phyloP scores from a whole-genome alignment of 2,329 filamentous ascomycete genomes.

The Calonectria henricotiae region DNA sequence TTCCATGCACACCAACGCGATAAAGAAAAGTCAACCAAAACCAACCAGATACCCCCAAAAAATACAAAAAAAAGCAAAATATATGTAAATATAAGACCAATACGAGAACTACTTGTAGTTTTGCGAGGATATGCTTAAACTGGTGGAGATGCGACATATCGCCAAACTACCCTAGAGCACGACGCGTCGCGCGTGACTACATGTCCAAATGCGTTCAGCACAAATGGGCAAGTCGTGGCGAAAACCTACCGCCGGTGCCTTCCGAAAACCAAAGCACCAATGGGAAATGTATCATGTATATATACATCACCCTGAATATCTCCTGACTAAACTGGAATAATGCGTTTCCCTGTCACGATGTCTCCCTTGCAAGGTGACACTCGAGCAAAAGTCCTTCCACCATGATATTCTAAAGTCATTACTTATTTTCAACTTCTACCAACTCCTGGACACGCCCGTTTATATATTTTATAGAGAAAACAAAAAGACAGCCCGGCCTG shows the following conservation, averaged over 20 bases:
- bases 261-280: not conserved
- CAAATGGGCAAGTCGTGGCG: not conserved
- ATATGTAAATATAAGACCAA: not conserved
- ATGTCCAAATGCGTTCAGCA: no score
- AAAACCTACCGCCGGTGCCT: conserved; percentile 1
- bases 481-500: no score
- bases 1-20: no score
- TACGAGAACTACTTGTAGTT: no score
- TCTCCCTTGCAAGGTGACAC: not conserved
- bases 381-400: not conserved
- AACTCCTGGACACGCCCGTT: not conserved
- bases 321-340: not conserved
- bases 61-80: not conserved
- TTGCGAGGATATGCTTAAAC: not conserved
- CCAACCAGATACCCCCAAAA: no score
- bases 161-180: conserved; percentile 20
- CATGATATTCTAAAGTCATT: not conserved
- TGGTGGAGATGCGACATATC: conserved; percentile 18
- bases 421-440: not conserved
- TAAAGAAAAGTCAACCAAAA: no score
- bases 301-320: not conserved
- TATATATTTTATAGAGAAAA: not conserved
- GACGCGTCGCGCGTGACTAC: not conserved
- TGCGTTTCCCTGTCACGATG: not conserved
- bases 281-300: no score